Evolutionary conservation across 768 basidiomycete genomes (phyloP).

Genomic region (Mycena metata): DNA sequence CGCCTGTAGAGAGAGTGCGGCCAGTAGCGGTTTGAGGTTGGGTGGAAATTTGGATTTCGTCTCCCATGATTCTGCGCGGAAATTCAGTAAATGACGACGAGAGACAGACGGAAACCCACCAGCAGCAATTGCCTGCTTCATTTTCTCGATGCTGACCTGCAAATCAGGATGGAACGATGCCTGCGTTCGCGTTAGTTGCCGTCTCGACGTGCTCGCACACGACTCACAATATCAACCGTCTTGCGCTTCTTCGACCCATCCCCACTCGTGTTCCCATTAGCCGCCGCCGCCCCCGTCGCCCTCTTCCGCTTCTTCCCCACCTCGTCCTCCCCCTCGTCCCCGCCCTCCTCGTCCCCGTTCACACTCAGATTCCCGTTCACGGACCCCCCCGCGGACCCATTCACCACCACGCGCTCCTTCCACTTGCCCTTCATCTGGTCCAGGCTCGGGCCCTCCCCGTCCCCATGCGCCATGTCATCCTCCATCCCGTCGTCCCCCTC

Average conservation of each 20-base stretch:
- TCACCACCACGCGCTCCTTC: conserved; percentile 27
- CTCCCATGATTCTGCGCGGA: conserved; percentile 76
- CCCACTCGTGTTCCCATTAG: conserved; percentile 58
- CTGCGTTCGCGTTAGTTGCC: conserved; percentile 48
- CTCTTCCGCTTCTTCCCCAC: conserved; percentile 67
- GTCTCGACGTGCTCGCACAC: background rate
- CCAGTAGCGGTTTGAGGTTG: conserved; percentile 77
- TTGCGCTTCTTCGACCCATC: conserved; percentile 81
- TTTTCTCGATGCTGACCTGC: conserved; percentile 68
- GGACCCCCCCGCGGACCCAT: conserved; percentile 11
- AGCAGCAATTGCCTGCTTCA: conserved; percentile 71
- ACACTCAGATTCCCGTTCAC: conserved; percentile 39
- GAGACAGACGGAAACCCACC: conserved; percentile 53
- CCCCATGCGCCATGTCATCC: background rate
- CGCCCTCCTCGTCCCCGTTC: conserved; percentile 38
- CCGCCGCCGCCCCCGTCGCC: conserved; percentile 44
- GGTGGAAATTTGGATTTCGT: conserved; percentile 93
- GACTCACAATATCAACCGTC: conserved; percentile 72
- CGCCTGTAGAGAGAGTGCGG: conserved; percentile 80
- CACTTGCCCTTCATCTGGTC: conserved; percentile 27
- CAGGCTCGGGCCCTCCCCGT: background rate
- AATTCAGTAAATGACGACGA: too few relatives aligned
- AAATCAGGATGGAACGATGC: conserved; percentile 80
- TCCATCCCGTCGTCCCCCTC: conserved; percentile 19
- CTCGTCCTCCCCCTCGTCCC: conserved; percentile 50